Percentiles rank a stretch among this genome's conserved stretches.
Evolutionary conservation across 306 rosid genomes (phyloP).

Genomic region (Gastrolobium villosum): DNA sequence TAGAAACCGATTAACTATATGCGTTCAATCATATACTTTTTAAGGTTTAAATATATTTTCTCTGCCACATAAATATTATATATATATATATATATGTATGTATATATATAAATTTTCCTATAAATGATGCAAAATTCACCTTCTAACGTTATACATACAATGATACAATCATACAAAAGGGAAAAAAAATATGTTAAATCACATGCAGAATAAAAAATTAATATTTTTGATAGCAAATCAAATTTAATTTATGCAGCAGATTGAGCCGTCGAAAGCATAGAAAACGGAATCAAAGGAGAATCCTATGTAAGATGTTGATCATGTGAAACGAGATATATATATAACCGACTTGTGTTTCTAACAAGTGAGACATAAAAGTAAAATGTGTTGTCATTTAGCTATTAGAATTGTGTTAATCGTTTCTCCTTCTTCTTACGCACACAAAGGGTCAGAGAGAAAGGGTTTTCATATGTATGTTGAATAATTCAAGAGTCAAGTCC

Average conservation of each 20-base stretch:
- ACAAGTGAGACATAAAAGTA: slow-evolving; percentile 13
- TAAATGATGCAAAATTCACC: neutral
- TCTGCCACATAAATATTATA: too few species aligned
- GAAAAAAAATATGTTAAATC: neutral
- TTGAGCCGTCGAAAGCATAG: slow-evolving; percentile 26
- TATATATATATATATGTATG: too few species aligned
- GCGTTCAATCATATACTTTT: too few species aligned
- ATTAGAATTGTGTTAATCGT: slow-evolving; percentile 33
- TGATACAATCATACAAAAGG: neutral
- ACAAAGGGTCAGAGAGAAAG: slow-evolving; percentile 9
- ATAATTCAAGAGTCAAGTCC: neutral
- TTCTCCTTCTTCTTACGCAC: slow-evolving; percentile 9
- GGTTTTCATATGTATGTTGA: slow-evolving; percentile 23
- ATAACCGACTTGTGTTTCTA: neutral
- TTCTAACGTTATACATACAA: neutral
- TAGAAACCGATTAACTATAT: neutral
- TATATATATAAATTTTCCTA: too few species aligned
- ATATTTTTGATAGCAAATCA: neutral
- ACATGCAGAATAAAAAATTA: neutral
- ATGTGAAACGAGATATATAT: slow-evolving; percentile 15
- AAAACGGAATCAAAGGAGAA: slow-evolving; percentile 52
- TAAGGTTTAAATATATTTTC: too few species aligned
- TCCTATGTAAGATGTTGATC: slow-evolving; percentile 32
- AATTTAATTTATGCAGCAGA: neutral
- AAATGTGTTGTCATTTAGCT: neutral